Percentiles rank a stretch among this genome's conserved stretches.
phyloP scores from a whole-genome alignment of 306 rosid genomes.

The Quercus wislizeni region DNA sequence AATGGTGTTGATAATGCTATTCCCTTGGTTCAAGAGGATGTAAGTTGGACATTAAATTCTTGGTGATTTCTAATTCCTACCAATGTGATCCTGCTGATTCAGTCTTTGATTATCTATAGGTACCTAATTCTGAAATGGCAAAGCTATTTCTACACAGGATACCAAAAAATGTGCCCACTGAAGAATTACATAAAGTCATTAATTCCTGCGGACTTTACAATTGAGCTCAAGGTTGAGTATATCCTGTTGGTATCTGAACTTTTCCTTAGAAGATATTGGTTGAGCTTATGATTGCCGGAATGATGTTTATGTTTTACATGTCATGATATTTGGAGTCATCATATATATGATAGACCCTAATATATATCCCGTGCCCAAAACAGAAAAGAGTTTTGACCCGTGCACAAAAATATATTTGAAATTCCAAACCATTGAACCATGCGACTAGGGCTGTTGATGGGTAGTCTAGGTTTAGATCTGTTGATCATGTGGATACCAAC shows the following conservation, averaged over 20 bases:
- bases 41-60: conserved; percentile 34
- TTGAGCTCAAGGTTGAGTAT: conserved; percentile 59
- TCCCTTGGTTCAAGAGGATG: conserved; percentile 44
- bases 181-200: conserved; percentile 45
- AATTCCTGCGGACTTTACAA: conserved; percentile 46
- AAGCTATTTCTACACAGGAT: conserved; percentile 70
- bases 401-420: neutral
- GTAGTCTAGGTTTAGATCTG: neutral
- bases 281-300: conserved; percentile 9
- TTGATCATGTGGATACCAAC: neutral
- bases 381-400: neutral
- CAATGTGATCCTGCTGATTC: neutral
- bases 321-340: conserved; percentile 1
- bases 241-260: neutral
- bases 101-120: conserved; percentile 34
- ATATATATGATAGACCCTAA: neutral
- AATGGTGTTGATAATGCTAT: conserved; percentile 46
- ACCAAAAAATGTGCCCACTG: conserved; percentile 41
- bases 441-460: neutral
- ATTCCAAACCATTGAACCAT: neutral
- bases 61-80: neutral
- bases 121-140: conserved; percentile 38
- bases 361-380: neutral
- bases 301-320: neutral
- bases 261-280: conserved; percentile 7